phyloP scores from a whole-genome alignment of 108 stramenopile genomes.

The Cylindrotheca closterium region DNA sequence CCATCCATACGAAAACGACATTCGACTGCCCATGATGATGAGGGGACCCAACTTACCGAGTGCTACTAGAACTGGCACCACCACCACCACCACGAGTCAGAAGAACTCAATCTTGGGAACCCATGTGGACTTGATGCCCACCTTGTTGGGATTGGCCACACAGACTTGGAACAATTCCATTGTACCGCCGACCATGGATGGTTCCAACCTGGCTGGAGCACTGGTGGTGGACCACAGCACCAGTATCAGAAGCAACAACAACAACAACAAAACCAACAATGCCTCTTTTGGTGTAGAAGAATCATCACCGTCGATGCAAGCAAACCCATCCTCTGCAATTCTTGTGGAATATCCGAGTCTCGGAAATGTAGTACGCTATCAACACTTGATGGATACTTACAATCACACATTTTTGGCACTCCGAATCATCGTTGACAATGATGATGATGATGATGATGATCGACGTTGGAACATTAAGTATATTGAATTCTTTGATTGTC shows the following conservation, averaged over 20 bases:
- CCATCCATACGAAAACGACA: slow-evolving; percentile 44
- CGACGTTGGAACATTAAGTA: slow-evolving; percentile 30
- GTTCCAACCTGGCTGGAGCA: slow-evolving; percentile 31
- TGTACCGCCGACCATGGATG: slow-evolving; percentile 46
- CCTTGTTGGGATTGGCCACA: slow-evolving; percentile 36
- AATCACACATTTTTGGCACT: slow-evolving; percentile 41
- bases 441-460: background rate
- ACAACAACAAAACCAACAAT: background rate
- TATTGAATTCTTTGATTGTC: slow-evolving; percentile 31
- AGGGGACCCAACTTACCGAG: slow-evolving; percentile 39
- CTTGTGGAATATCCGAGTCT: slow-evolving; percentile 35
- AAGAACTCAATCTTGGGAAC: slow-evolving; percentile 7
- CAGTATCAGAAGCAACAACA: background rate
- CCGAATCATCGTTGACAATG: slow-evolving; percentile 12
- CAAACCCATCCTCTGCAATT: slow-evolving; percentile 12
- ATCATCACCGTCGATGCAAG: background rate
- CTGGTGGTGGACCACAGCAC: background rate
- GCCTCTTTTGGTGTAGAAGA: too few species aligned
- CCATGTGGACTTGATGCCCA: slow-evolving; percentile 57
- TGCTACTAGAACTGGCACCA: background rate
- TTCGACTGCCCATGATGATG: slow-evolving; percentile 48
- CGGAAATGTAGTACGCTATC: slow-evolving; percentile 34
- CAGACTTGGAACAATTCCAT: background rate
- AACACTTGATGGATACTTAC: slow-evolving; percentile 36
- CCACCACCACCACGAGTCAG: slow-evolving; percentile 1